Evolutionary conservation across 2,329 filamentous ascomycete species (phyloP).

Genomic region (Paecilomyces formosus): DNA sequence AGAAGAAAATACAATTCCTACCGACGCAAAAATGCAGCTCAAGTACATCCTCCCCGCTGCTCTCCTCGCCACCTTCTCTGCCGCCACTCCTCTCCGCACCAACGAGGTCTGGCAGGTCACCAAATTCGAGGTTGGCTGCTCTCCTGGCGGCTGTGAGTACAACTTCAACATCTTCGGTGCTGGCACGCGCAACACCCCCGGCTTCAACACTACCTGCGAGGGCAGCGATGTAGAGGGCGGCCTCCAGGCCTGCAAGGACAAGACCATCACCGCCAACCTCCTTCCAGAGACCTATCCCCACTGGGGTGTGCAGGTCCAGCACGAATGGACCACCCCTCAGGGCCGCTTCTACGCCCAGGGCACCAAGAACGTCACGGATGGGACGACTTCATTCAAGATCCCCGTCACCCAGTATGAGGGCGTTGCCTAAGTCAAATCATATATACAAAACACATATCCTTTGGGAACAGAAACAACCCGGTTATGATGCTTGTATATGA

Average conservation of each 20-base stretch:
- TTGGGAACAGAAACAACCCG: neutral
- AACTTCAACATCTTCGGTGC: slow-evolving; percentile 22
- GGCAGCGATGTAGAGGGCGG: slow-evolving; percentile 16
- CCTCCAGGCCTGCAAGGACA: slow-evolving; percentile 17
- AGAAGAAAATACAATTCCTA: neutral
- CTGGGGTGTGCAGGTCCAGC: slow-evolving; percentile 7
- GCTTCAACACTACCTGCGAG: slow-evolving; percentile 27
- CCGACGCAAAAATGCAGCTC: slow-evolving; percentile 5
- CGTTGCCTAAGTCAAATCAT: neutral
- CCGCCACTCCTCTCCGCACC: slow-evolving; percentile 10
- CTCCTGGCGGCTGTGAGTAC: slow-evolving; percentile 25
- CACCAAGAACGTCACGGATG: slow-evolving; percentile 3
- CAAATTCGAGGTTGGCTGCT: slow-evolving; percentile 23
- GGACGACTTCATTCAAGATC: slow-evolving; percentile 2
- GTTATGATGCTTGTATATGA: neutral
- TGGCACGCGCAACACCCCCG: slow-evolving; percentile 19
- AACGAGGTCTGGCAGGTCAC: slow-evolving; percentile 19
- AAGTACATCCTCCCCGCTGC: slow-evolving; percentile 14
- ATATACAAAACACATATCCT: neutral
- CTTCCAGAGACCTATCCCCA: slow-evolving; percentile 2
- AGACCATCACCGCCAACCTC: slow-evolving; percentile 4
- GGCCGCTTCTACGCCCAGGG: slow-evolving; percentile 3
- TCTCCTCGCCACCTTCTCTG: slow-evolving; percentile 16
- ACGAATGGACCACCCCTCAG: slow-evolving; percentile 1
- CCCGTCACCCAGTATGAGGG: neutral